Evolutionary conservation across 106 monocot genomes (phyloP), one percentile per base, ranked within the genome.

Genomic region (Acorus calamus): DNA sequence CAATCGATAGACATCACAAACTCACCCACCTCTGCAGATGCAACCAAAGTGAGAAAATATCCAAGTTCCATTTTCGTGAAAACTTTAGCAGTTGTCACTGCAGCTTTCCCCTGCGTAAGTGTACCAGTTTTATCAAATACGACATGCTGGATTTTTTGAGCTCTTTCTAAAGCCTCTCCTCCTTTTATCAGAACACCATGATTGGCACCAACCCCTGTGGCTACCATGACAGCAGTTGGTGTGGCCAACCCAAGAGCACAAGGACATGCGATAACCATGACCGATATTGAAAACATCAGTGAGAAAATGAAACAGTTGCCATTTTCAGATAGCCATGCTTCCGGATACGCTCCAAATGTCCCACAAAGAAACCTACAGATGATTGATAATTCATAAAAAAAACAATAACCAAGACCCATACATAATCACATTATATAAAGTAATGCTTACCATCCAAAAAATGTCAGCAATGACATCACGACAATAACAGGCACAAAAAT

Each of bases 141-240:
- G 7, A 98, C 87, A 66, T 82, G 73, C 3, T 69, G 60, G 9
- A 98, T 55, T 68, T 71, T 83, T 56, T 98, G 80, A 42, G 96
- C 91, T 76, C 87, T 90, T 74, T 98, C 96, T 57, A 98, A 62
- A 50, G 96, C 96, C 76, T 98, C 88, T 14, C 96, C 96, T 47
- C 96, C 96, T 69, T 98, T 98, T n/a, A 98, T 89, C 11, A 98
- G 69, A 10, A 98, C 73, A 1, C 96, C 96, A 62, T 91, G 84
- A 41, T 64, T 74, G 59, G 96, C 96, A 51, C 91, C 96, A 59
- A 91, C 85, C 49, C 96, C 96, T 7, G 96, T 98, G n/a, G 91
- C 96, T 13, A 98, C 96, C 96, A 98, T 98, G 44, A 98, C 96
- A 56, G 96, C 96, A 49, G 96, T 98, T 45, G 96, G 96, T 6